phyloP scores from a whole-genome alignment of 2,329 filamentous ascomycete genomes.

The Sporothrix mexicana region DNA sequence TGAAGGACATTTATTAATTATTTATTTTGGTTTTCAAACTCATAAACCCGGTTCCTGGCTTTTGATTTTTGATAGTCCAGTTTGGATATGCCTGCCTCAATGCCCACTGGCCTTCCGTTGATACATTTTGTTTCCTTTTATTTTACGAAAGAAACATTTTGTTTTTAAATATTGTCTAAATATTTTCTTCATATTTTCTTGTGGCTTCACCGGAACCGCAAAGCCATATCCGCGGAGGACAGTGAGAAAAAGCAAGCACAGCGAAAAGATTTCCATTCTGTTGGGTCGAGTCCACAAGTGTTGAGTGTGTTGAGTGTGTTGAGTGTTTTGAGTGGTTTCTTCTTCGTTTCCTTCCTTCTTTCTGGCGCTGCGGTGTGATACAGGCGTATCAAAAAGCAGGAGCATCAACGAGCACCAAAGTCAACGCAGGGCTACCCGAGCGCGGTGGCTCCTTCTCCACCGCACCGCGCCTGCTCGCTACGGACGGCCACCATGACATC shows the following conservation, averaged over 20 bases:
- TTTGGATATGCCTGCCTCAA: background rate
- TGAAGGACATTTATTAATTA: background rate
- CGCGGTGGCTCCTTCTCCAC: background rate
- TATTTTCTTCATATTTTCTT: no score
- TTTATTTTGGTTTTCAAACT: no score
- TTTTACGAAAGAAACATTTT: background rate
- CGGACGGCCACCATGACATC: background rate
- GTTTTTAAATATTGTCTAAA: background rate
- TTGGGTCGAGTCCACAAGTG: background rate
- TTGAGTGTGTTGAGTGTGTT: background rate
- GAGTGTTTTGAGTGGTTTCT: background rate
- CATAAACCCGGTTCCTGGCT: no score
- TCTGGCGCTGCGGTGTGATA: background rate
- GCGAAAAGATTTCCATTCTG: background rate
- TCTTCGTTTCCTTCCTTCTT: background rate
- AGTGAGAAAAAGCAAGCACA: conserved; percentile 6
- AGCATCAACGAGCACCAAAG: background rate
- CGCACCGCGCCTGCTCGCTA: background rate
- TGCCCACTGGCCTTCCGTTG: background rate
- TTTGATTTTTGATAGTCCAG: no score
- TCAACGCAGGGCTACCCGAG: background rate
- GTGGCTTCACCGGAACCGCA: background rate
- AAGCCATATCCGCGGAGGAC: background rate
- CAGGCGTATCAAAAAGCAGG: no score
- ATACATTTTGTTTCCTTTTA: background rate